Percentiles rank a stretch among this genome's conserved stretches.
These are phyloP conservation scores for Aspergillaceae sp. DNA, from an alignment of 2,329 filamentous ascomycete genomes.

Conservation along the genomic window DNA sequence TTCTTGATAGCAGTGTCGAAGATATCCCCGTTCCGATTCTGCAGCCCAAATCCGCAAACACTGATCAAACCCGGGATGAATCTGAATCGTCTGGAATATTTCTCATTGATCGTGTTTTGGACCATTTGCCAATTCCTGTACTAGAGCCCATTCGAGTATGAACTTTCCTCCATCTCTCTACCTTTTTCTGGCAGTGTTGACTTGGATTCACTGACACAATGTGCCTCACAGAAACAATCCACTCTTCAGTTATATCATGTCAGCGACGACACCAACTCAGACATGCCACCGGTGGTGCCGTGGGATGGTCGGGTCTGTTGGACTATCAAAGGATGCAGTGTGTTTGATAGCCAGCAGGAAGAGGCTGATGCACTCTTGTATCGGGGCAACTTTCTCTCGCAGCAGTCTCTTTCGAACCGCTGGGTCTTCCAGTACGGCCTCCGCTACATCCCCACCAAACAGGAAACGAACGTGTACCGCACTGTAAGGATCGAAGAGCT, in stretches of 20 bases:
- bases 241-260: background rate
- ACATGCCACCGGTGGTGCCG: constrained; percentile 1
- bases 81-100: background rate
- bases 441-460: constrained; percentile 18
- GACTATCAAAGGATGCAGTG: constrained; percentile 12
- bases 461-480: constrained; percentile 19
- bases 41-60: constrained; percentile 1
- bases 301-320: constrained; percentile 17
- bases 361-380: constrained; percentile 10
- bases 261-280: background rate
- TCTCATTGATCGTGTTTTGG: constrained; percentile 7
- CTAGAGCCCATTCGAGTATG: constrained; percentile 10
- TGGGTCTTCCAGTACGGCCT: constrained; percentile 24
- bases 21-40: constrained; percentile 10
- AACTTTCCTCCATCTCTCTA: background rate
- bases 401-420: constrained; percentile 7
- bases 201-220: background rate
- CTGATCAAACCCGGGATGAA: background rate
- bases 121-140: constrained; percentile 7
- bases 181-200: background rate
- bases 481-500: constrained; percentile 23
- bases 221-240: background rate
- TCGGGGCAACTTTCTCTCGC: constrained; percentile 5
- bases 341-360: constrained; percentile 15
- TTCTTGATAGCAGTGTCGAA: constrained; percentile 12